A percentile compares a stretch with the other conserved stretches of the same genome.
These are phyloP conservation scores for Mangifera indica DNA, from an alignment of 345 rosid genomes.

Conservation along the genomic window DNA sequence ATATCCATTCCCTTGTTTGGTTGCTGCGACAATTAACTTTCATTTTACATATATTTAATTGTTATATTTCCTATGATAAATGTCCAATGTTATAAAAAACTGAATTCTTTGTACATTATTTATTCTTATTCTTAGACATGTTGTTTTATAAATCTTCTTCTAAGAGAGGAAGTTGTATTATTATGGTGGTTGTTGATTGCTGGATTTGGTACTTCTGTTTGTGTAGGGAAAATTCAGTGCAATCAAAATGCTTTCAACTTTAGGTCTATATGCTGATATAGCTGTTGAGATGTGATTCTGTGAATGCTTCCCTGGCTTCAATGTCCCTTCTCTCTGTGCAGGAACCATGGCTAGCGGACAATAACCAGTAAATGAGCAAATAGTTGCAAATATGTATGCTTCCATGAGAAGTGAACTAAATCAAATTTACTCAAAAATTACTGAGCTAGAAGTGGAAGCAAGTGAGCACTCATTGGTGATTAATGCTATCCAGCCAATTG, in stretches of 20 bases:
- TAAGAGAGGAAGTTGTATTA: no score
- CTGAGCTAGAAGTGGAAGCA: conserved; percentile 92
- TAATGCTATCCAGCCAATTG: conserved; percentile 84
- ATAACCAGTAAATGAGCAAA: conserved; percentile 59
- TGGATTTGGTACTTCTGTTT: no score
- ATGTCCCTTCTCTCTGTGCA: neutral
- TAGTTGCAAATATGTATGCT: conserved; percentile 63
- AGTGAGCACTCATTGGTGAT: conserved; percentile 87
- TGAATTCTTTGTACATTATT: no score
- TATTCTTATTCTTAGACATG: no score
- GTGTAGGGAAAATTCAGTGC: no score
- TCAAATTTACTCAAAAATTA: conserved; percentile 88
- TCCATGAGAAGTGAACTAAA: conserved; percentile 75
- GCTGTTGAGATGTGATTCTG: neutral
- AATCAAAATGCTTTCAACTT: neutral
- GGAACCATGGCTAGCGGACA: conserved; percentile 8
- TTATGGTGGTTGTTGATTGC: no score
- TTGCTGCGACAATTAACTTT: no score
- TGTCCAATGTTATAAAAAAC: no score
- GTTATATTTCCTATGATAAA: no score
- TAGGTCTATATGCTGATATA: neutral
- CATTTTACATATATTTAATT: no score
- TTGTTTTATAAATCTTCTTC: neutral
- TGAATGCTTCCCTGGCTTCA: neutral
- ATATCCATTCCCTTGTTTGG: no score